Percentiles rank a stretch among this genome's conserved stretches.
phyloP scores from a whole-genome alignment of 106 monocot species.

The Allium cepa region DNA sequence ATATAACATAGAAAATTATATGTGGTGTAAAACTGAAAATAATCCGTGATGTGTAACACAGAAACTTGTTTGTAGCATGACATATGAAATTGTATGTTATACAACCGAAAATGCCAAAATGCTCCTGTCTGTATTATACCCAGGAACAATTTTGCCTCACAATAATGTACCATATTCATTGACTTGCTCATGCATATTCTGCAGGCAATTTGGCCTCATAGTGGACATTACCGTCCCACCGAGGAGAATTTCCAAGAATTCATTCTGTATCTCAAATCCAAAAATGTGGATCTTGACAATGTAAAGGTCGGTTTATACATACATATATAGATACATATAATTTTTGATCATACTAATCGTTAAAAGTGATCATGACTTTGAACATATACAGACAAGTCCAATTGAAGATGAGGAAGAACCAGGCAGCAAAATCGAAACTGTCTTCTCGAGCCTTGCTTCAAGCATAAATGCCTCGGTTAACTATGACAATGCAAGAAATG shows the following conservation, averaged over 20 bases:
- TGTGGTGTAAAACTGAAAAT: no score
- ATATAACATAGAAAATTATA: no score
- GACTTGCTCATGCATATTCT: not conserved
- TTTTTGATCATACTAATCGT: no score
- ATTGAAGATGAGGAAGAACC: conserved; percentile 47
- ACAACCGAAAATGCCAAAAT: no score
- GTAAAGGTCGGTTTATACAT: conserved; percentile 33
- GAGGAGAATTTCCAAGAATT: conserved; percentile 75
- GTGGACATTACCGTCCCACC: conserved; percentile 84
- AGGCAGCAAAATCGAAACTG: not conserved
- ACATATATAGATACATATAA: not conserved
- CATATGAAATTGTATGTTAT: no score
- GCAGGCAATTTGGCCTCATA: conserved; percentile 85
- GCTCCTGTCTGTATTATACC: no score
- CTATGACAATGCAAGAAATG: not conserved
- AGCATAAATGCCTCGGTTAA: not conserved
- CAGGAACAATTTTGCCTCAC: no score
- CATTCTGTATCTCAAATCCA: conserved; percentile 52
- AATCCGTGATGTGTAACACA: no score
- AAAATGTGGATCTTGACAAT: conserved; percentile 63
- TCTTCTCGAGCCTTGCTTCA: conserved; percentile 1
- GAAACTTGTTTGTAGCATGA: no score
- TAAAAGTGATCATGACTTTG: not conserved
- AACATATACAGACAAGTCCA: conserved; percentile 35
- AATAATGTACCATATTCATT: not conserved